phyloP scores from a whole-genome alignment of 2,329 filamentous ascomycete species.

The Colletotrichum falcatum region DNA sequence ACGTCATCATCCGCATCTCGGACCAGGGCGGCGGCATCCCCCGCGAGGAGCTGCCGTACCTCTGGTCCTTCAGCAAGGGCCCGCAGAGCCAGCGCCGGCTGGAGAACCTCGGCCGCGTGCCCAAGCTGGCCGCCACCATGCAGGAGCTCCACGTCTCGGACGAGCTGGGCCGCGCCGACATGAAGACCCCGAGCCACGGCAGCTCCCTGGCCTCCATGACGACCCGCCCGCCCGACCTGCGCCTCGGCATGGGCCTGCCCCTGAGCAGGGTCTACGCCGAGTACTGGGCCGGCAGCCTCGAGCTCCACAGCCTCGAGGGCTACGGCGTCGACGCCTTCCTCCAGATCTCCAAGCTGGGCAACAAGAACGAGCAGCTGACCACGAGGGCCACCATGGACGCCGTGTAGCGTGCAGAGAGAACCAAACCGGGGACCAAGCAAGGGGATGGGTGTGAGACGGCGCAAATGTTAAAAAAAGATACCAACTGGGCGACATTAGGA shows the following conservation, averaged over 20 bases:
- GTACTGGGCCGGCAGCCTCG: conserved; percentile 95
- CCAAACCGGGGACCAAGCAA: too few species aligned
- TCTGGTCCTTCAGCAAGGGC: conserved; percentile 98
- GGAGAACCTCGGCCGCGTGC: conserved; percentile 87
- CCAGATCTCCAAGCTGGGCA: conserved; percentile 95
- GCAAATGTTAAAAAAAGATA: conserved; percentile 41
- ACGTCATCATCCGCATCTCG: conserved; percentile 95
- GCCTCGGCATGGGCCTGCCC: conserved; percentile 92
- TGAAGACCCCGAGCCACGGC: conserved; percentile 58
- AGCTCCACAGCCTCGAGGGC: conserved; percentile 92
- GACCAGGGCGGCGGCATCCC: conserved; percentile 95
- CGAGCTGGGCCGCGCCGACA: conserved; percentile 54
- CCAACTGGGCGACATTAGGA: conserved; percentile 26
- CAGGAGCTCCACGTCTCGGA: conserved; percentile 78
- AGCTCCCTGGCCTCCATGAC: conserved; percentile 84
- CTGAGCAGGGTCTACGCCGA: conserved; percentile 96
- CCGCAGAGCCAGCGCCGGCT: conserved; percentile 81
- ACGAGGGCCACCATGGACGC: conserved; percentile 83
- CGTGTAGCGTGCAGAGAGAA: conserved; percentile 58
- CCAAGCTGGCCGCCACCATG: conserved; percentile 91
- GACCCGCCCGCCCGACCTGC: conserved; percentile 84
- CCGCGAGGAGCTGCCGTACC: conserved; percentile 83
- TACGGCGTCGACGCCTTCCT: conserved; percentile 97
- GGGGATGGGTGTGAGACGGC: conserved; percentile 7
- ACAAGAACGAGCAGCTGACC: conserved; percentile 95